Base-by-base conservation (phyloP, 495 filamentous ascomycete genomes). In the Penicillium cataractarum region DNA sequence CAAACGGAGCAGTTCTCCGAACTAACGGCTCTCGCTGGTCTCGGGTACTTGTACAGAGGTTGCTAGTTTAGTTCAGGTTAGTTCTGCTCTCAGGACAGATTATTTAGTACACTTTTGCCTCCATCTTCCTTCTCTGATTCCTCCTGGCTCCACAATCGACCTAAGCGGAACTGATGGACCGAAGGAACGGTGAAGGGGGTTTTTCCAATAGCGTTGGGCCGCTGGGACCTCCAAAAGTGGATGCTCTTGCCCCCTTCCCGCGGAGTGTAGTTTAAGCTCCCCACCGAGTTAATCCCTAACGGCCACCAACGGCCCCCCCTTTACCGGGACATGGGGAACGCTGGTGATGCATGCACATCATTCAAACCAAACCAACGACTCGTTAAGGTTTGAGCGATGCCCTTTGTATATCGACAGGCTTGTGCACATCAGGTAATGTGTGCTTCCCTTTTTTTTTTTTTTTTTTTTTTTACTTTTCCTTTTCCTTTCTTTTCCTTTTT, bases 321-420 rank as follows among this genome's bases (percentile, higher is more conserved):
- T 53, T 64, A 27, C 57, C 60, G 65, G 62, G 51, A 53, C 62
- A 70, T 56, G 59, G 66, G 60, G 65, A 58, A 57, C 52, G 52
- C 44, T 55, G 55, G 44, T 68, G 57, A 69, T 66, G 61, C 54
- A 67, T 64, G 65, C 68, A 71, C 63, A 71, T 64, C 68, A 71
- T 71, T 35, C 42, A 37, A 17, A 26, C 27, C 22, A 21, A 31
- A 37, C 40, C 32, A 57, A 31, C 51, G 29, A 19, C 24, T 15
- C 26, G 31, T 58, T 58, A 52, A 51, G 26, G 53, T 58, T 58
- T 50, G 31, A 24, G 4, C 19, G 4, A 12, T 31, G 9, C 24
- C 46, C 22, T 26, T 27, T 46, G 29, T 32, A n/a, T 40, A 49
- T 26, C 13, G 17, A 21, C 31, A 8, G 29, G 13, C 29, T 50